Evolutionary conservation across 1,284 basidiomycete genomes (phyloP), one percentile per base, ranked within the genome.

Genomic region (Ceratobasidium sp.): DNA sequence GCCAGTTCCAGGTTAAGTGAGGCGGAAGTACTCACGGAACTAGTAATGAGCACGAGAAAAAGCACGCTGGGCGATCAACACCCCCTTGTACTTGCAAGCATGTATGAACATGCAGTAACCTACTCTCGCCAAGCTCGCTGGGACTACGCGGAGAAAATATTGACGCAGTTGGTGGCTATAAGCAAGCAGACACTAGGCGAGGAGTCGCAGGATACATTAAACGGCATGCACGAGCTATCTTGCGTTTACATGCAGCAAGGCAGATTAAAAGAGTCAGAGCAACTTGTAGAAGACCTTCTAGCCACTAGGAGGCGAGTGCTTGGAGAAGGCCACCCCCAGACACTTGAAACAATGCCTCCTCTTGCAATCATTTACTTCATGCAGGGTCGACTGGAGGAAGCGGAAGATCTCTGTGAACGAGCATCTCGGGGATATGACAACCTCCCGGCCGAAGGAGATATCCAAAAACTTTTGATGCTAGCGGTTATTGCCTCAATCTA

Each of bases 111-210:
- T 13, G 61, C 61, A 21, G 1, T 50, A 3, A 18, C 28, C 9
- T 63, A 63, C 46, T 5, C 11, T 11, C 5, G 30, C 3, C 41
- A 6, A 14, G 43, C 43, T 2, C 43, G n/a, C 16, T 43, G 21
- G 7, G 44, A 28, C 11, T 8, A 63, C 28, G 61, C 61, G 18
- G 61, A 57, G n/a, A 2, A 2, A 26, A 21, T 69, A 16, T 5
- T 21, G 2, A 16, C 11, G 5, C 18, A 41, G 1, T 38, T 57
- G 28, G 23, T 67, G 3, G 50, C 16, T n/a, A n/a, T 18, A 9
- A 41, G 21, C 6, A 63, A 47, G 28, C 61, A 32, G 49, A 14
- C 32, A 18, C 59, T 62, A 16, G 59, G 59, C 9, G 59, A 62
- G 13, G 4, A 46, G 18, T 44, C 44, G 26, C 43, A 23, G n/a